Evolutionary conservation across 495 filamentous ascomycete species (phyloP), one percentile per base, ranked within the genome.

Genomic region (Neurospora sp.): DNA sequence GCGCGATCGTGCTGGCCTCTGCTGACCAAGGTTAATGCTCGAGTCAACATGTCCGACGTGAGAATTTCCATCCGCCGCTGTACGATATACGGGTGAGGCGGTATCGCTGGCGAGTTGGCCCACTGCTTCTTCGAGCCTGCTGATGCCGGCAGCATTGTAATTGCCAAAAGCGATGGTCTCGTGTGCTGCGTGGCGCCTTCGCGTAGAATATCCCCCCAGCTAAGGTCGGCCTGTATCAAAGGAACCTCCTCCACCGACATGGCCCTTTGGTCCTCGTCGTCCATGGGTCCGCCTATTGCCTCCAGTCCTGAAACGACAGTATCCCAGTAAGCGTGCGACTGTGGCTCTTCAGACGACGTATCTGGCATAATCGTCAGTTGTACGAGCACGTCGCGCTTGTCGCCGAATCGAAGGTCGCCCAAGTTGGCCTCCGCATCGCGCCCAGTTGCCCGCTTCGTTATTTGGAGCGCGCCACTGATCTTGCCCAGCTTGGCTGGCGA

Each of bases 401-500:
- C 96, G 70, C 96, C 96, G 79, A 98, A 99, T 70, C 94, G 88
- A 47, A 99, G 86, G 82, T 99, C 96, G 22, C 96, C 96, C 65
- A 99, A 83, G 3, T 92, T 90, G 27, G 94, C 96, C 80, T 99
- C 96, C 1, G 96, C 96, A 78, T 98, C 96, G 70, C 93, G 91
- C 16, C 96, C 96, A 59, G 95, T 97, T n/a, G 96, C 96, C 70
- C 96, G 92, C 83, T 98, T 98, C 1, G 96, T 98, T 71, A 97
- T 94, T 79, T 98, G 96, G 31, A 99, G 86, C 16, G 96, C 96
- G 65, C 96, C 96, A 78, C 94, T 97, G 77, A 98, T 98, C 84
- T 99, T 99, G 78, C 97, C 92, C 78, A 99, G 98, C 78, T 96
- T 97, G 75, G 96, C 96, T 3, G 96, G 96, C 2, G 96, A 99